Evolutionary conservation across 148 eudicot genomes (phyloP), one percentile per base, ranked within the genome.

Genomic region (Vaccinium corymbosum): DNA sequence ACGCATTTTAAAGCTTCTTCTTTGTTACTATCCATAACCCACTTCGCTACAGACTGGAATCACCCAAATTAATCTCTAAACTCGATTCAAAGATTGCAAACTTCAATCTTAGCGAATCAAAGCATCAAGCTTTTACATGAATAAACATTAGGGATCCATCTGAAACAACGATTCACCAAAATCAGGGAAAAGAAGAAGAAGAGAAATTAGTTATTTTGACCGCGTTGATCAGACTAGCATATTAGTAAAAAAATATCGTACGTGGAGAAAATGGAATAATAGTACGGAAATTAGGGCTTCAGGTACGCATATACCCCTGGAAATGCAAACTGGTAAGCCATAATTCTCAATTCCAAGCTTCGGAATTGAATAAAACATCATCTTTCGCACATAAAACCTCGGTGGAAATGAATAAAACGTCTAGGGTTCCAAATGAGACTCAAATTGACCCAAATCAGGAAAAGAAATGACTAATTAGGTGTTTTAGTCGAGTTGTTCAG

Each of bases 1-100:
- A 94, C 72, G 82, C 98, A 97, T 85, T 91, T 94, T 8, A 91
- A 62, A n/a, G 99, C 98, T 86, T 97, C 99, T 64, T 97, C 99
- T 85, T 95, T 97, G 87, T 97, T 97, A 86, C 98, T 70, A 83
- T 97, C 99, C 99, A 91, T 90, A 78, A 81, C 76, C 78, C 80
- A 72, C 16, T 73, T 55, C 59, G n/a, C 38, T 14, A 57, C 38
- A 53, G 74, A 81, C 83, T 48, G 61, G 71, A 72, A 85, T 61
- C n/a, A 72, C 27, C 49, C 85, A 70, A 86, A 82, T 82, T 12
- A 88, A 2, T 29, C 71, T 64, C 71, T 64, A 57, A 76, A 85
- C 52, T 20, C 70, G 55, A 86, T 35, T 66, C 82, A n/a, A 19
- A 59, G 81, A 56, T 70, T 29, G 38, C 27, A 10, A 71, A 29